Percentiles rank a stretch among this genome's conserved stretches.
phyloP scores from a whole-genome alignment of 164 flowering plant genomes.

The Liquidambar formosana region DNA sequence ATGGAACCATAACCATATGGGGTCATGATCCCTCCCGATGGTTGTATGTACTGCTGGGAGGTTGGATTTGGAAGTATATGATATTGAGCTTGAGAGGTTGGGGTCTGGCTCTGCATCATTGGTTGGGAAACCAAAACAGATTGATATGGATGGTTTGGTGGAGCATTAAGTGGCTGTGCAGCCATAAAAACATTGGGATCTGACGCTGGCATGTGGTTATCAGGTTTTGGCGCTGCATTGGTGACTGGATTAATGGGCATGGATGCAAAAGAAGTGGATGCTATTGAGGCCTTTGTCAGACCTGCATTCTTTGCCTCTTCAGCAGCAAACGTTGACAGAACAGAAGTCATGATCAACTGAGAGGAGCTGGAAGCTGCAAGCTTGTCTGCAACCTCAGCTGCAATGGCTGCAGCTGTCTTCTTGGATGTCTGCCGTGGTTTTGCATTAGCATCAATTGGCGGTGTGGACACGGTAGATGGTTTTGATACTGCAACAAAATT shows the following conservation, averaged over 20 bases:
- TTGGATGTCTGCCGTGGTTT: constrained; percentile 42
- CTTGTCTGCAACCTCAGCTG: constrained; percentile 93
- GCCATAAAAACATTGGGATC: constrained; percentile 45
- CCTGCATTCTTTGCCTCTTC: constrained; percentile 78
- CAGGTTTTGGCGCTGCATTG: constrained; percentile 36
- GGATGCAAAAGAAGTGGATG: constrained; percentile 34
- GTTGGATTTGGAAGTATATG: constrained; percentile 46
- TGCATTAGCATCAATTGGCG: constrained; percentile 27
- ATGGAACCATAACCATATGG: constrained; percentile 55
- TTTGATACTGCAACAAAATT: constrained; percentile 39
- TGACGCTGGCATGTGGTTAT: constrained; percentile 39
- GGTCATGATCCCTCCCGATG: constrained; percentile 45
- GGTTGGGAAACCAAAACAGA: constrained; percentile 49
- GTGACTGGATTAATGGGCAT: constrained; percentile 24
- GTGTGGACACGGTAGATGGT: constrained; percentile 26
- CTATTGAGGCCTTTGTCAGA: constrained; percentile 34
- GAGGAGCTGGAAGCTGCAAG: constrained; percentile 90
- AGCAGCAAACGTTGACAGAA: constrained; percentile 90
- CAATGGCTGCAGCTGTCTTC: constrained; percentile 79
- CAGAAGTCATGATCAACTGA: constrained; percentile 82
- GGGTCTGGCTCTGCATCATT: constrained; percentile 40
- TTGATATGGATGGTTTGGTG: constrained; percentile 52
- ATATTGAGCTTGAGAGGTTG: constrained; percentile 60
- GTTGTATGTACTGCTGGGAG: constrained; percentile 67
- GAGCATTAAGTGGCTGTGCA: constrained; percentile 28